A percentile compares a stretch with the other conserved stretches of the same genome.
Conservation (phyloP, 75 land plant species). For the Pinus tabuliformis region DNA sequence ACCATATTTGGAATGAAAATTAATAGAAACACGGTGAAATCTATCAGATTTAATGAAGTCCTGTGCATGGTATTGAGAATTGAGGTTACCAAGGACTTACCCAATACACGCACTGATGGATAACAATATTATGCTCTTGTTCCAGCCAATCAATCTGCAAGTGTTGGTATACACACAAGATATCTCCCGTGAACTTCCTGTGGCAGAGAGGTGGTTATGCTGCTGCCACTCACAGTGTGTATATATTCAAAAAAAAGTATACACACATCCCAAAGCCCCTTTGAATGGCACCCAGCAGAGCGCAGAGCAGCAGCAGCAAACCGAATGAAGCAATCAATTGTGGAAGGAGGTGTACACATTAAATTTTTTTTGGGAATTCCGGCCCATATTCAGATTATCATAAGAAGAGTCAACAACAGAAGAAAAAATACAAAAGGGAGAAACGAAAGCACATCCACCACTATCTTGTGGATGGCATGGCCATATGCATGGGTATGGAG, state of each 20-base stretch:
- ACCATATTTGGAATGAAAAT: not conserved
- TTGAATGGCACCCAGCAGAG: not conserved
- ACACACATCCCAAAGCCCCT: not conserved
- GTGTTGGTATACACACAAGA: not conserved
- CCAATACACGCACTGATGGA: not conserved
- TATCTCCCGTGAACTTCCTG: not conserved
- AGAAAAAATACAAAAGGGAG: not conserved
- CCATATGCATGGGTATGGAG: conserved; percentile 2
- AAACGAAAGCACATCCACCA: not conserved
- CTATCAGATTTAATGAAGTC: no score
- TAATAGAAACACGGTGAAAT: no score
- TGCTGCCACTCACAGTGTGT: not conserved
- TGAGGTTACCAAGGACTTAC: not conserved
- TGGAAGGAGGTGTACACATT: not conserved
- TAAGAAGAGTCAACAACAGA: not conserved
- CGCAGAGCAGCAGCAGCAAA: not conserved
- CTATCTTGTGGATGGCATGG: not conserved
- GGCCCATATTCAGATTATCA: no score
- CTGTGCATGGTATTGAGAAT: not conserved
- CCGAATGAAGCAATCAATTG: not conserved
- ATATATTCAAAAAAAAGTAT: not conserved
- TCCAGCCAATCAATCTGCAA: not conserved
- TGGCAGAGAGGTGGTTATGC: not conserved
- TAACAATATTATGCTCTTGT: no score
- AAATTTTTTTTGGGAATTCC: no score